Evolutionary conservation across 768 basidiomycete genomes (phyloP).

Genomic region (Mycena polygramma): DNA sequence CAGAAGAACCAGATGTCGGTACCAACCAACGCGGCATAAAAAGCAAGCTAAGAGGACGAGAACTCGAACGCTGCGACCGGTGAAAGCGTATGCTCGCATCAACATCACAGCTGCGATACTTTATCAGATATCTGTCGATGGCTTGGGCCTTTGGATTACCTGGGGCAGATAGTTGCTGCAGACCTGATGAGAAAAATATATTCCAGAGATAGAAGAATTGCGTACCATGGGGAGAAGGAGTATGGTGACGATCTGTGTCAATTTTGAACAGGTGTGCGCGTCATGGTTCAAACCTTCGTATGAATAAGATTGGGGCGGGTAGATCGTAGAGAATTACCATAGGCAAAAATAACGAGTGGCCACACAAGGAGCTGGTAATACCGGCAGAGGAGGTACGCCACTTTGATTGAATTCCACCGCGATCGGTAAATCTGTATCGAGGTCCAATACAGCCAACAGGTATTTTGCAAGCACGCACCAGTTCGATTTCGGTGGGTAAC

Average conservation of each 20-base stretch:
- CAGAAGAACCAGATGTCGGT: conserved; percentile 56
- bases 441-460: neutral
- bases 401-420: conserved; percentile 55
- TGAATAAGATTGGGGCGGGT: neutral
- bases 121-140: neutral
- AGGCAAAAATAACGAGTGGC: conserved; percentile 54
- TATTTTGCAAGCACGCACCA: conserved; percentile 43
- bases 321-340: conserved; percentile 27
- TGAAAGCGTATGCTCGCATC: conserved; percentile 59
- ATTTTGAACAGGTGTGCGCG: conserved; percentile 45
- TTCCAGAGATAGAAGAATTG: conserved; percentile 24
- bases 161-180: conserved; percentile 57
- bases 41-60: conserved; percentile 46
- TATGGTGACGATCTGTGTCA: conserved; percentile 48
- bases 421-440: conserved; percentile 49
- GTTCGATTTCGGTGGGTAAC: conserved; percentile 46
- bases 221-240: conserved; percentile 52
- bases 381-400: conserved; percentile 56
- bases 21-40: conserved; percentile 49
- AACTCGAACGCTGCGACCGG: conserved; percentile 49
- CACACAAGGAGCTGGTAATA: conserved; percentile 57
- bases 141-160: conserved; percentile 39
- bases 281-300: conserved; percentile 46
- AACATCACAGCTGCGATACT: conserved; percentile 53
- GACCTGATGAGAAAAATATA: conserved; percentile 1